These are phyloP conservation scores for Cicer arietinum DNA, from an alignment of 306 rosid species.

Conservation along the genomic window DNA sequence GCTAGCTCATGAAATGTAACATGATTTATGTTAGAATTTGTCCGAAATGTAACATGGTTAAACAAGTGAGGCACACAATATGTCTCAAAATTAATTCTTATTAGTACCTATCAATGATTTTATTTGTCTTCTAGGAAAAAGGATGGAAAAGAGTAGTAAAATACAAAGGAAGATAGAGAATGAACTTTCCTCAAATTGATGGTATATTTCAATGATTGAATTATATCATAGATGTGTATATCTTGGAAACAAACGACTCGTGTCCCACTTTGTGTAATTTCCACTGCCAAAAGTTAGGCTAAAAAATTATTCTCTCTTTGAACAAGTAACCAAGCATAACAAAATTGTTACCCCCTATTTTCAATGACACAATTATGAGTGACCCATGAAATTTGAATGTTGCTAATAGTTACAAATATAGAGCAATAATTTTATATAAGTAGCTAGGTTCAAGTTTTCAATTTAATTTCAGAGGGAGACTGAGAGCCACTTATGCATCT, in stretches of 20 bases:
- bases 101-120: slow-evolving; percentile 29
- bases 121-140: slow-evolving; percentile 19
- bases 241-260: slow-evolving; percentile 39
- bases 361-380: slow-evolving; percentile 34
- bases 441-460: slow-evolving; percentile 21
- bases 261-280: slow-evolving; percentile 34
- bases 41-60: not conserved
- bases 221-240: not conserved
- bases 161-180: not conserved
- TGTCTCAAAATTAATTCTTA: not conserved
- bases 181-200: slow-evolving; percentile 9
- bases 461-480: not conserved
- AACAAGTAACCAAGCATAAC: not conserved
- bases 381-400: slow-evolving; percentile 3
- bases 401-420: slow-evolving; percentile 30
- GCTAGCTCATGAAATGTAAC: fast-evolving
- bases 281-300: slow-evolving; percentile 28
- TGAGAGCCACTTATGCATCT: not conserved
- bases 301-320: slow-evolving; percentile 34
- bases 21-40: too few species aligned
- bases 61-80: not conserved
- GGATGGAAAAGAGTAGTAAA: not conserved
- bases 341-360: slow-evolving; percentile 8
- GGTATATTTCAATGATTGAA: slow-evolving; percentile 15
- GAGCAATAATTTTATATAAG: slow-evolving; percentile 18